Conservation (phyloP, 768 basidiomycete species). For the Candolleomyces eurysporus region DNA sequence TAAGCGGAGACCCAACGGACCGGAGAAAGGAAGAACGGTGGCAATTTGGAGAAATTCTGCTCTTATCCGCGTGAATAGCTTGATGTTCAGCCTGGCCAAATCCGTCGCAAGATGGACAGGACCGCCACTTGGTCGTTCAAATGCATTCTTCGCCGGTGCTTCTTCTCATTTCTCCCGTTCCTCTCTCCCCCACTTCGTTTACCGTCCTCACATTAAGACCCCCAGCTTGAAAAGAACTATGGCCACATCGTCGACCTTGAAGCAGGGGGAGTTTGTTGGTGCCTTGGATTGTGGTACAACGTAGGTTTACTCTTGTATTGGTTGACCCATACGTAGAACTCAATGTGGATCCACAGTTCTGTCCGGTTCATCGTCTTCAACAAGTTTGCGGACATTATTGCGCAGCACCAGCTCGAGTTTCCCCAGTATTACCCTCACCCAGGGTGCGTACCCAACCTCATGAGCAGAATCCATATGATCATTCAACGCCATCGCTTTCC, state of each 20-base stretch:
- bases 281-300: slow-evolving; percentile 95
- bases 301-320: slow-evolving; percentile 46
- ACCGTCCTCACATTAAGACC: slow-evolving; percentile 12
- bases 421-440: slow-evolving; percentile 91
- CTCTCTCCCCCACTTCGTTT: background rate
- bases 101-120: slow-evolving; percentile 17
- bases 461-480: background rate
- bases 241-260: slow-evolving; percentile 21
- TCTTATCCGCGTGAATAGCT: background rate
- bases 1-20: slow-evolving; percentile 1
- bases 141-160: slow-evolving; percentile 7
- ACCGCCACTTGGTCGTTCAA: slow-evolving; percentile 4
- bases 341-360: slow-evolving; percentile 49
- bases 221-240: background rate
- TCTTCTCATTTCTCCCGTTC: slow-evolving; percentile 9
- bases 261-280: slow-evolving; percentile 82
- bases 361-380: slow-evolving; percentile 92
- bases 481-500: background rate
- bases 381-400: slow-evolving; percentile 81
- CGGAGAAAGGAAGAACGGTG: background rate
- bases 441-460: slow-evolving; percentile 45
- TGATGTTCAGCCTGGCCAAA: slow-evolving; percentile 10
- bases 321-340: too few species aligned
- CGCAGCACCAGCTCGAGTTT: slow-evolving; percentile 90
- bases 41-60: background rate